Conservation (phyloP, 805 yeast species). For the Hermanozyma aechmeae region DNA sequence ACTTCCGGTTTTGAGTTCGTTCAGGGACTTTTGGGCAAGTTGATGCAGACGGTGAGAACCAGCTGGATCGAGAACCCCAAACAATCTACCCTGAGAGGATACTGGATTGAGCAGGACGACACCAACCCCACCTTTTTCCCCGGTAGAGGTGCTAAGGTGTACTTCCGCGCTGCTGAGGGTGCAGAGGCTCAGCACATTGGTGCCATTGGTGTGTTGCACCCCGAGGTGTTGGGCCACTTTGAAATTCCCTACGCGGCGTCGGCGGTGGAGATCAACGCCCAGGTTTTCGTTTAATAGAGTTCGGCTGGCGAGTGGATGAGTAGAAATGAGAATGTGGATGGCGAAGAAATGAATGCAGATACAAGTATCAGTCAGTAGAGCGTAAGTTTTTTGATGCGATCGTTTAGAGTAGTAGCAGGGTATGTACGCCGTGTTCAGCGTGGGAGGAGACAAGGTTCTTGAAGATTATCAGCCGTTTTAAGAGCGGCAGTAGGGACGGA, state of each 20-base stretch:
- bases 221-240: constrained; percentile 77
- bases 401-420: too few relatives aligned
- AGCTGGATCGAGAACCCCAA: constrained; percentile 60
- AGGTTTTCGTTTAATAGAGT: constrained; percentile 76
- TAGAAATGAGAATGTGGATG: too few relatives aligned
- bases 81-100: constrained; percentile 56
- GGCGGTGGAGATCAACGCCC: constrained; percentile 81
- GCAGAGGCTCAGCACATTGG: constrained; percentile 60
- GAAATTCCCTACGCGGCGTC: constrained; percentile 93
- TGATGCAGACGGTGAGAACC: constrained; percentile 93
- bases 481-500: too few relatives aligned
- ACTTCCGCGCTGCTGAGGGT: constrained; percentile 58
- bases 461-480: too few relatives aligned
- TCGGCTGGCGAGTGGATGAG: too few relatives aligned
- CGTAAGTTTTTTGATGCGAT: too few relatives aligned
- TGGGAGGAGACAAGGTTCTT: too few relatives aligned
- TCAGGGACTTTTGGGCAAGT: constrained; percentile 89
- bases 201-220: constrained; percentile 88
- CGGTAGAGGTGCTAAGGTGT: constrained; percentile 91
- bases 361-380: too few relatives aligned
- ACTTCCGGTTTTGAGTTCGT: constrained; percentile 90
- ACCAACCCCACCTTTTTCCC: constrained; percentile 78
- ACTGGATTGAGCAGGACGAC: constrained; percentile 71
- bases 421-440: too few relatives aligned
- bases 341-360: too few relatives aligned